Evolutionary conservation across 83 land plant genomes (phyloP).

Genomic region (Diphasiastrum complanatum): DNA sequence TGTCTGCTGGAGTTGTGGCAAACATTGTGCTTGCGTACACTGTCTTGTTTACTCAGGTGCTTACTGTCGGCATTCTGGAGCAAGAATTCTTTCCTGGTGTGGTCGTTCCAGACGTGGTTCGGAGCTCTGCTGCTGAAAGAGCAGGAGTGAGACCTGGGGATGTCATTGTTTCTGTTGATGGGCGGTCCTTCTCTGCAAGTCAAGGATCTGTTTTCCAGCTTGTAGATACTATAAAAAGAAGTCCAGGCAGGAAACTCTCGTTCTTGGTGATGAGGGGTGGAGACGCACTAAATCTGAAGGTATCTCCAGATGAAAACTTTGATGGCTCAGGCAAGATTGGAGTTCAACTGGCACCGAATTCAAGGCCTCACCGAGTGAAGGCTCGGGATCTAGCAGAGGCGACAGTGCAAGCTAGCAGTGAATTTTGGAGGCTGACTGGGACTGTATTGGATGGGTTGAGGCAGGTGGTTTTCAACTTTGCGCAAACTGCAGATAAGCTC

Average conservation of each 20-base stretch:
- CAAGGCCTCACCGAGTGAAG: constrained; percentile 38
- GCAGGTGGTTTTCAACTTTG: constrained; percentile 80
- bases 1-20: constrained; percentile 90
- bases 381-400: constrained; percentile 51
- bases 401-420: constrained; percentile 41
- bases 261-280: constrained; percentile 45
- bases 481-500: constrained; percentile 68
- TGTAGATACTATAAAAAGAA: constrained; percentile 64
- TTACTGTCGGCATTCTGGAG: constrained; percentile 67
- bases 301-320: constrained; percentile 55
- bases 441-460: constrained; percentile 62
- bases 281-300: constrained; percentile 27
- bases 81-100: constrained; percentile 71
- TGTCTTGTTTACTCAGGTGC: constrained; percentile 62
- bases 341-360: constrained; percentile 78
- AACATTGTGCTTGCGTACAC: constrained; percentile 76
- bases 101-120: constrained; percentile 63
- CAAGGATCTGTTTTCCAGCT: constrained; percentile 56
- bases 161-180: constrained; percentile 52
- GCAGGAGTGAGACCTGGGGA: constrained; percentile 70
- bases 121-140: constrained; percentile 68
- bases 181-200: constrained; percentile 26
- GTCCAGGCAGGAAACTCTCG: constrained; percentile 38
- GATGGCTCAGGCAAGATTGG: constrained; percentile 88
- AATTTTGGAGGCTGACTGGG: constrained; percentile 51